Base-by-base conservation (phyloP, 352 stramenopile genomes). In the Pythium apleroticum region DNA sequence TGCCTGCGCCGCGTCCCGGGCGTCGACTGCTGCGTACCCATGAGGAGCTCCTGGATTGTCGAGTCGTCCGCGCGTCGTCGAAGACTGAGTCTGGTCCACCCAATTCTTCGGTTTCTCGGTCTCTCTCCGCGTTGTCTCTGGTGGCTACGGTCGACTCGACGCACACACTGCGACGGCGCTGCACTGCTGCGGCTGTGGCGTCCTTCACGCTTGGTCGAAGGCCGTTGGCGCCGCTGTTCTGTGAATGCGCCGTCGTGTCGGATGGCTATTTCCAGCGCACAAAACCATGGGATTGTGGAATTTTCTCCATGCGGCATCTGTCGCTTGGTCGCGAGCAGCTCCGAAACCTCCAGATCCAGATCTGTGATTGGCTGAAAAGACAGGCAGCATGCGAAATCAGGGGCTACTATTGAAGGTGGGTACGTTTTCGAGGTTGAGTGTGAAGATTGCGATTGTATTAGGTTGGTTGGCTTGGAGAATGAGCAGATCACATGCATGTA, bases 1-100 rank as follows among this genome's bases (percentile, higher is more conserved):
- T 59, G 56, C 41, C 28, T 54, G 55, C 35, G 46, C 17, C 2
- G 39, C 10, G 19, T 20, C 3, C n/a, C 10, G 15, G 63, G 63
- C 12, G 63, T 52, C 17, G 65, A 71, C 30, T 71, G 65, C 58
- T 71, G 65, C 52, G 65, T 60, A 35, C 65, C 65, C 65, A 71
- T 56, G 49, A 33, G 10, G 19, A n/a, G 25, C 4, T 52, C 4
- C 37, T 46, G 37, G 37, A 46, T 46, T 46, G 37, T 46, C 37
- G 37, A 46, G 17, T 9, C 30, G 30, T n/a, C 35, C 35, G 35
- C 35, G 35, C 35, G 35, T 22, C 15, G 37, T 46, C 37, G 20
- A 22, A 46, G 37, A 46, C 37, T 46, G 37, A n/a, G 33, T 41
- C 5, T 41, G 33, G 33, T 41, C 33, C 33, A 41, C 33, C 33